Evolutionary conservation across 106 monocot genomes (phyloP).

Genomic region (Dendrobium nobile): DNA sequence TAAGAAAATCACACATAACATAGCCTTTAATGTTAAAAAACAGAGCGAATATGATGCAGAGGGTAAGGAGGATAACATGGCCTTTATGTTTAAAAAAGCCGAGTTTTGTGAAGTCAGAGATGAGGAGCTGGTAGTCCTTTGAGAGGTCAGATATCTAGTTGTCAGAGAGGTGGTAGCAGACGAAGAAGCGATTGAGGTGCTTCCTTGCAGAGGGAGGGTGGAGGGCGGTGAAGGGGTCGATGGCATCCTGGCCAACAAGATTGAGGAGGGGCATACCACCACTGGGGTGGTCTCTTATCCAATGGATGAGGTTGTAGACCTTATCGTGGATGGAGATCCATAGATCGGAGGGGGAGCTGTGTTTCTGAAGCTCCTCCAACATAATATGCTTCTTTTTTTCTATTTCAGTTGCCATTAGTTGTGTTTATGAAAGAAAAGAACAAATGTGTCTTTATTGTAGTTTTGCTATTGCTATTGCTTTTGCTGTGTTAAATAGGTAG

Average conservation of each 20-base stretch:
- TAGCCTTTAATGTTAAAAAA: neutral
- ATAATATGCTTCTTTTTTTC: constrained; percentile 1
- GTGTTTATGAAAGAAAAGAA: too few relatives aligned
- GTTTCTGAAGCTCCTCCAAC: constrained; percentile 19
- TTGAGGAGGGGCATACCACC: constrained; percentile 34
- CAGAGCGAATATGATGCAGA: constrained; percentile 8
- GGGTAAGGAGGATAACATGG: constrained; percentile 3
- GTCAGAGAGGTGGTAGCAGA: constrained; percentile 21
- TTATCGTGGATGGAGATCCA: constrained; percentile 53
- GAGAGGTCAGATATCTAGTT: constrained; percentile 34
- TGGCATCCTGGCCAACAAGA: constrained; percentile 48
- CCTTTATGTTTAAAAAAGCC: constrained; percentile 33
- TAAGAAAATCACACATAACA: too few relatives aligned
- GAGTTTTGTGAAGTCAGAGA: constrained; percentile 22
- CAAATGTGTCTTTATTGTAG: too few relatives aligned
- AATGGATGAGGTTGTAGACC: constrained; percentile 46
- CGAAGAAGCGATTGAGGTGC: constrained; percentile 31
- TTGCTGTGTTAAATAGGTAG: too few relatives aligned
- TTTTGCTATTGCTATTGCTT: too few relatives aligned
- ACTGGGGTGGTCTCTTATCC: constrained; percentile 31
- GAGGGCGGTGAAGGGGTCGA: constrained; percentile 47
- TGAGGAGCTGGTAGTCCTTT: constrained; percentile 40
- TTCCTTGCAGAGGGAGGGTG: constrained; percentile 36
- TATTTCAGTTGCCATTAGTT: too few relatives aligned
- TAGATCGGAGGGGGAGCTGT: constrained; percentile 11